Evolutionary conservation across 805 yeast genomes (phyloP).

Genomic region (Wickerhamiella occidentalis): DNA sequence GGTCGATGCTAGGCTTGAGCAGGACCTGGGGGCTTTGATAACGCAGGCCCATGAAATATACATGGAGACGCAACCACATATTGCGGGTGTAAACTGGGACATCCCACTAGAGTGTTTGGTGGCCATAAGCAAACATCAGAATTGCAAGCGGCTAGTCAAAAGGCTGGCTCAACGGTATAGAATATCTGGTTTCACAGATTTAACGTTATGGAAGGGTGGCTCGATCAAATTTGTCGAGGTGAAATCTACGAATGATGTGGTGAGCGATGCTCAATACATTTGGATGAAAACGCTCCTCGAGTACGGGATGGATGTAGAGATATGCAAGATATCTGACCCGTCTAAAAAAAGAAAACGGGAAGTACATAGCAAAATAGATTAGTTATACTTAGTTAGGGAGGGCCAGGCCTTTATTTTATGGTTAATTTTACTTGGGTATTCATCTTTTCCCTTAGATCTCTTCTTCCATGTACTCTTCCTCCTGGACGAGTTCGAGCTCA

Average conservation of each 20-base stretch:
- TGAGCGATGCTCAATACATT: slow-evolving; percentile 29
- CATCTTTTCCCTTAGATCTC: neutral
- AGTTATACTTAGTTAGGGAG: neutral
- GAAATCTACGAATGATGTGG: slow-evolving; percentile 29
- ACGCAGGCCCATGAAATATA: neutral
- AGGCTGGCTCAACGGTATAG: slow-evolving; percentile 4
- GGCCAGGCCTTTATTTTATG: neutral
- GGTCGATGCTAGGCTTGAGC: slow-evolving; percentile 22
- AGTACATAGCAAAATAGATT: neutral
- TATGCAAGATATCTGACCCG: slow-evolving; percentile 21
- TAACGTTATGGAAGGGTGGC: slow-evolving; percentile 25
- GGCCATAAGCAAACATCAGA: slow-evolving; percentile 15
- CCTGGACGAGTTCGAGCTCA: slow-evolving; percentile 54
- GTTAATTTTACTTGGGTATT: neutral
- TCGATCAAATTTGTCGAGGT: slow-evolving; percentile 25
- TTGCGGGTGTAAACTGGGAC: slow-evolving; percentile 28
- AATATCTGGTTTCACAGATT: slow-evolving; percentile 29
- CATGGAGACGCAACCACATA: slow-evolving; percentile 18
- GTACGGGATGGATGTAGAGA: slow-evolving; percentile 25
- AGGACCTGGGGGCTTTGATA: slow-evolving; percentile 12
- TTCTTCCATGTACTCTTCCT: slow-evolving; percentile 19
- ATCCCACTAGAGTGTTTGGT: slow-evolving; percentile 13
- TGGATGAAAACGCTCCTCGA: slow-evolving; percentile 28
- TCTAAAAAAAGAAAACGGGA: neutral
- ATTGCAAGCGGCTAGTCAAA: slow-evolving; percentile 9